Conservation (phyloP, 2,329 filamentous ascomycete genomes). For the Onygena corvina region DNA sequence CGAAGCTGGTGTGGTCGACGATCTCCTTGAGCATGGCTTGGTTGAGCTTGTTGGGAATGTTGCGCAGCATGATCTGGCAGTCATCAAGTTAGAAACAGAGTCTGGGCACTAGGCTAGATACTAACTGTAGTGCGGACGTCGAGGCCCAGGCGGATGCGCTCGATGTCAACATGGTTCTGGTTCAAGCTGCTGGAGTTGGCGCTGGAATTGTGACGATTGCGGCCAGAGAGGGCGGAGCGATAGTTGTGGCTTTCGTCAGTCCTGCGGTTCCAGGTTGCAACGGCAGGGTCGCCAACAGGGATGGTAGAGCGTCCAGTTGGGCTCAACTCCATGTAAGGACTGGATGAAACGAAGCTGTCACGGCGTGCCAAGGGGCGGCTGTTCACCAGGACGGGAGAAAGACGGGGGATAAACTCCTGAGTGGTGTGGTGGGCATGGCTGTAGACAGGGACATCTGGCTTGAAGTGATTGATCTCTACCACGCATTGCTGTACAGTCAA, state of each 20-base stretch:
- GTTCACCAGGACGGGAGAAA: conserved; percentile 15
- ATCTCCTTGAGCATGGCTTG: conserved; percentile 62
- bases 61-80: conserved; percentile 74
- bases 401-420: conserved; percentile 14
- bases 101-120: conserved; percentile 10
- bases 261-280: conserved; percentile 24
- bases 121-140: conserved; percentile 65
- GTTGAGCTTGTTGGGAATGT: conserved; percentile 84
- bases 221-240: conserved; percentile 21
- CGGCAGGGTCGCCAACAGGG: conserved; percentile 26
- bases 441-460: conserved; percentile 21
- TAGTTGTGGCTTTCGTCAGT: conserved; percentile 22
- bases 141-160: conserved; percentile 44
- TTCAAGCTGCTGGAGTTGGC: conserved; percentile 19
- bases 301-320: conserved; percentile 32
- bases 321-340: conserved; percentile 26
- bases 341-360: conserved; percentile 12
- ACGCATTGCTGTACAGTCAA: conserved; percentile 20
- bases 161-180: conserved; percentile 36
- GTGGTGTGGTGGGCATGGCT: conserved; percentile 12
- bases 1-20: conserved; percentile 64
- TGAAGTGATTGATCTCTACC: conserved; percentile 23
- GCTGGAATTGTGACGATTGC: conserved; percentile 21
- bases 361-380: conserved; percentile 15
- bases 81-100: background rate